Base-by-base conservation (phyloP, 805 yeast species). In the Ogataea henricii region DNA sequence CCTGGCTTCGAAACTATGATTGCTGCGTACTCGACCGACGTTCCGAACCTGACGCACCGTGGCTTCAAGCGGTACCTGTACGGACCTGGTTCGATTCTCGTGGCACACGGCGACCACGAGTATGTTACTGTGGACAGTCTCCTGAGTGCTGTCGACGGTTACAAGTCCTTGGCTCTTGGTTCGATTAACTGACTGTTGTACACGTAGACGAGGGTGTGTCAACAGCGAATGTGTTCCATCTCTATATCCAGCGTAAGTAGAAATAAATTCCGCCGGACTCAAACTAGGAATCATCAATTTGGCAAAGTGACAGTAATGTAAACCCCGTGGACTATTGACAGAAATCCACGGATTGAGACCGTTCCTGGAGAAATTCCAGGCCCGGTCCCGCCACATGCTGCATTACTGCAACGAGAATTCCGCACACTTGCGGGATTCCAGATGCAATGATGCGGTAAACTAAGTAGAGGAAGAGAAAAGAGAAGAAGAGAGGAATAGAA, bases 21-120 rank as follows among this genome's bases (percentile, higher is more conserved):
- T 36, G 68, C 69, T 2, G 52, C 68, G 2, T 68, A 66, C 41
- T 57, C 62, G 10, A 68, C 72, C 1, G 84, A 79, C 55, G 68
- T 79, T 41, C 82, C 83, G 12, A 69, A 74, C 44, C 53, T 79
- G 38, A 45, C 54, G 4, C 55, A 56, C 6, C 43, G 55, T 16
- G 67, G 67, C 6, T 70, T 69, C 52, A 71, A 68, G 47, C 68
- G 79, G 55, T 83, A 79, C 56, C 64, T 83, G 7, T 83, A 81
- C 55, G 89, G 89, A 0, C 87, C 89, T 3, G 89, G 89, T 2
- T 66, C 82, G 2, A 82, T 83, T 41, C 70, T 67, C 27, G 81
- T 78, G 32, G 87, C 87, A 0, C 87, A 83, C 56, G 73, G 80
- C 6, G 82, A 73, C 47, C 62, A 78, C 46, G 88, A 83, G 64